Evolutionary conservation across 2,329 filamentous ascomycete species (phyloP), one percentile per base, ranked within the genome.

Genomic region (Sarocladium oryzae): DNA sequence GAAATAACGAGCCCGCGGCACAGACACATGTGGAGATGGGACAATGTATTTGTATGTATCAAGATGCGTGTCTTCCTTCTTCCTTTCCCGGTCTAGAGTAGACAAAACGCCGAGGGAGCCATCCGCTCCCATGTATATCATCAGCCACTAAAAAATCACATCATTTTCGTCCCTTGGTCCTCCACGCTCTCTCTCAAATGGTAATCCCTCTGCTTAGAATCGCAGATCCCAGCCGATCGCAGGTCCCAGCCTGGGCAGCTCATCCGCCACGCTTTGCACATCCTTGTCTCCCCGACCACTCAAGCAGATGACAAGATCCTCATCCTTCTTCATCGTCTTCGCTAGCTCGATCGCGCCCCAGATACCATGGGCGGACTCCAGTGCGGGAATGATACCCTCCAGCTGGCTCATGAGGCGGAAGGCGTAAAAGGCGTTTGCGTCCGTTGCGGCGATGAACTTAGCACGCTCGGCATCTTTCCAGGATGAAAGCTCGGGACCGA

Each of bases 201-300:
- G 3, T 33, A 38, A 24, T 49, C n/a, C 36, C 10, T 7, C 8
- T 18, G 7, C 55, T 63, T 75, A 82, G 60, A 85, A 85, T 30
- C 82, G 74, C 60, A 85, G 64, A 58, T 85, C 81, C 82, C 82
- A 85, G 53, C 79, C 89, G 69, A 99, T 97, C 75, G 86, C 77
- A 7, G 93, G 93, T 0, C 93, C 92, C 55, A 99, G 69, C 59
- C 79, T 87, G 16, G 92, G 92, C 64, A 99, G 72, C 71, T 95
- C 89, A 64, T 99, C 93, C 0, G 93, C 93, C 49, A 99, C 92
- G 62, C 89, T 95, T 80, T 99, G 91, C 53, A 99, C 93, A 65
- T 99, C 93, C 82, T 99, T 99, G 71, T 99, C 93, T 56, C 93
- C 93, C 60, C 93, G 78, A 8, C 93, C 93, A 64, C 88, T 95